A percentile compares a stretch with the other conserved stretches of the same genome.
Conservation (phyloP, 495 filamentous ascomycete species). For the Trichocladium antarcticum region DNA sequence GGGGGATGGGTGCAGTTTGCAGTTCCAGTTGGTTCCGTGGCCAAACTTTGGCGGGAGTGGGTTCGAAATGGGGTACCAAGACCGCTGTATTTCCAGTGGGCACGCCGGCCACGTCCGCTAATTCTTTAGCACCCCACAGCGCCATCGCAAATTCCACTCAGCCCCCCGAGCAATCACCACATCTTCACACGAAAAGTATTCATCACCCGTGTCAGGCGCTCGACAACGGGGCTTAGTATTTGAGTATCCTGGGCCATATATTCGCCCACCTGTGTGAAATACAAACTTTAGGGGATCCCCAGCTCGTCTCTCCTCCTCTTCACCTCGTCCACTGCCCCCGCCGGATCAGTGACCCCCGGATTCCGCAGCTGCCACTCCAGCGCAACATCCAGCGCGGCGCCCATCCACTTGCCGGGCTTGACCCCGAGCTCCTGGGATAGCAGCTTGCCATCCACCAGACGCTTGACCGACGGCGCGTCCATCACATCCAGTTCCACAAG, state of each 20-base stretch:
- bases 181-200: too few relatives aligned
- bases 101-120: too few relatives aligned
- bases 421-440: conserved; percentile 50
- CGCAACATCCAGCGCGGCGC: conserved; percentile 55
- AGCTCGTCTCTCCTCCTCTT: conserved; percentile 44
- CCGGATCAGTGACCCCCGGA: conserved; percentile 49
- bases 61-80: neutral
- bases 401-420: conserved; percentile 69
- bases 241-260: too few relatives aligned
- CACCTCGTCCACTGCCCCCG: conserved; percentile 56
- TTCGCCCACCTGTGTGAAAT: too few relatives aligned
- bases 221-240: too few relatives aligned
- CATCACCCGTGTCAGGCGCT: too few relatives aligned
- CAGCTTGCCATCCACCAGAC: conserved; percentile 53
- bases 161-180: too few relatives aligned
- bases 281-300: conserved; percentile 25
- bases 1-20: neutral
- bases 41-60: neutral
- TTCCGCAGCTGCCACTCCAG: conserved; percentile 81
- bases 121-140: too few relatives aligned
- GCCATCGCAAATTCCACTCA: too few relatives aligned
- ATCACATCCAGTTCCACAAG: conserved; percentile 41
- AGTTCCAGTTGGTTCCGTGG: neutral
- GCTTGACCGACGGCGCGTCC: conserved; percentile 43
- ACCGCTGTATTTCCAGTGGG: too few relatives aligned